Conservation (phyloP, 2,329 filamentous ascomycete genomes). For the Diaporthe sp. region DNA sequence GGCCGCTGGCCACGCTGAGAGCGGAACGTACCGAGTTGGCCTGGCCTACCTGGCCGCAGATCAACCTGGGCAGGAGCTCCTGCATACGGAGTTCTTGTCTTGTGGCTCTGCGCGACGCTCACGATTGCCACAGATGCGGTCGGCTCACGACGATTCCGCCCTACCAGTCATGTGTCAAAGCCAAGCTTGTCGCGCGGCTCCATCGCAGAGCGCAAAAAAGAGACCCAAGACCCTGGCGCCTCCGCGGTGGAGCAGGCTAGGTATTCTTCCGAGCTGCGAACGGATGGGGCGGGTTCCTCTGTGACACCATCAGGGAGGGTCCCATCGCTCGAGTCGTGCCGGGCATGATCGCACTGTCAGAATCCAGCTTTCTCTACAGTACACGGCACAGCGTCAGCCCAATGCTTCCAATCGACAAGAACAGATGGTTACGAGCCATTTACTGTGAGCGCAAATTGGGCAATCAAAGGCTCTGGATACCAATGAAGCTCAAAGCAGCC, state of each 20-base stretch:
- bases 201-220: slow-evolving; percentile 8
- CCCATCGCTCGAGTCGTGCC: neutral
- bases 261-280: slow-evolving; percentile 21
- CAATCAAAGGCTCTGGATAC: neutral
- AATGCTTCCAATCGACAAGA: neutral
- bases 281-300: slow-evolving; percentile 26
- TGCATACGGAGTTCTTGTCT: neutral
- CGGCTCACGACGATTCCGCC: slow-evolving; percentile 13
- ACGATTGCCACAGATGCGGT: neutral
- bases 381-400: neutral
- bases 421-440: neutral
- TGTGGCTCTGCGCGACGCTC: neutral
- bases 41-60: slow-evolving; percentile 23
- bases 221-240: slow-evolving; percentile 16
- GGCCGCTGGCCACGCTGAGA: neutral
- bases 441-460: neutral
- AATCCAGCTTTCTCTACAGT: neutral
- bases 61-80: slow-evolving; percentile 13
- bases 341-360: neutral
- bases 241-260: slow-evolving; percentile 23
- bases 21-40: slow-evolving; percentile 24
- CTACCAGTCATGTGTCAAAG: slow-evolving; percentile 8
- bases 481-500: neutral
- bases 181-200: slow-evolving; percentile 36
- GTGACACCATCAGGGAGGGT: neutral